Evolutionary conservation across 768 basidiomycete species (phyloP).

Genomic region (Coprinellus aureogranulatus): DNA sequence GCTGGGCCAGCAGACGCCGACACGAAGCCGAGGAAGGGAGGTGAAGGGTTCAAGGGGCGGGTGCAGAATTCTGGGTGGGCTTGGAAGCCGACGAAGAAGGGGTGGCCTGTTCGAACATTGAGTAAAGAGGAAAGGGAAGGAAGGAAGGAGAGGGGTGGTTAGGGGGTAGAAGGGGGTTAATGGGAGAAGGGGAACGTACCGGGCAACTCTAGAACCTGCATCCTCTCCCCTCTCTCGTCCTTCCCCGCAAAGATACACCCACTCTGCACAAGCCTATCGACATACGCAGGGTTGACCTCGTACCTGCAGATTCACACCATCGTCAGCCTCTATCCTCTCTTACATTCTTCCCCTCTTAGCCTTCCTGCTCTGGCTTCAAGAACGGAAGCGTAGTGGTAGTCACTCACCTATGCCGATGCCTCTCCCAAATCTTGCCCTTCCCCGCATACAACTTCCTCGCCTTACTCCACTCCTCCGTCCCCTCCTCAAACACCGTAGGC

Average conservation of each 20-base stretch:
- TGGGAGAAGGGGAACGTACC: conserved; percentile 41
- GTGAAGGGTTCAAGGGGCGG: conserved; percentile 94
- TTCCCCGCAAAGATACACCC: conserved; percentile 74
- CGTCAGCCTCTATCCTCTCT: too few relatives aligned
- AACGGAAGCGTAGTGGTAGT: too few relatives aligned
- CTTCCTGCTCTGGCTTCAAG: too few relatives aligned
- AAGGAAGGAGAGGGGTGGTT: too few relatives aligned
- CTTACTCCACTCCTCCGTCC: conserved; percentile 68
- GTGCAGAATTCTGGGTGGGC: conserved; percentile 99
- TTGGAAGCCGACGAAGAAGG: conserved; percentile 91
- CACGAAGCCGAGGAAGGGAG: conserved; percentile 94
- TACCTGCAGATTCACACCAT: too few relatives aligned
- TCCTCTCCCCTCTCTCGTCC: conserved; percentile 94
- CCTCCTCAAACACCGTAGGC: conserved; percentile 85
- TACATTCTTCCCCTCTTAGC: too few relatives aligned
- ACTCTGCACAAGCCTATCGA: conserved; percentile 63
- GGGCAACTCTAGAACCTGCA: conserved; percentile 90
- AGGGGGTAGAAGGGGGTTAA: too few relatives aligned
- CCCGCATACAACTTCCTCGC: conserved; percentile 82
- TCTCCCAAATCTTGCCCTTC: conserved; percentile 83
- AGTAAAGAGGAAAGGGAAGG: not conserved
- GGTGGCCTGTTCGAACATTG: conserved; percentile 63
- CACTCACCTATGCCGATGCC: conserved; percentile 70
- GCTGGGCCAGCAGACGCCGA: conserved; percentile 61
- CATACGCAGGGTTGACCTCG: conserved; percentile 90